These are phyloP conservation scores for Cicer pinnatifidum DNA, from an alignment of 306 rosid genomes.

Conservation along the genomic window DNA sequence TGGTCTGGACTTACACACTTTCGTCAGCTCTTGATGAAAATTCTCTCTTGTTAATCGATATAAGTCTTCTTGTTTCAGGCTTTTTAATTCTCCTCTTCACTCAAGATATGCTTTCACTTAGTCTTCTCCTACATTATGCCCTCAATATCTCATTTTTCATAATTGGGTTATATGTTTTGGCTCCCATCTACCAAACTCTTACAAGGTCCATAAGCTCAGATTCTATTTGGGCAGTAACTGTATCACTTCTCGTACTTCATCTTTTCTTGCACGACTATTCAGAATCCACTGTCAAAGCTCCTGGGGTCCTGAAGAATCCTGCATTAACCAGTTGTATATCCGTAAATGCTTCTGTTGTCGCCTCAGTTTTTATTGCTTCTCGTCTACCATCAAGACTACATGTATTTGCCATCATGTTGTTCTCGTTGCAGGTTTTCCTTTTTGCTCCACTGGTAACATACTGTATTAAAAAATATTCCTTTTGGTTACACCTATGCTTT, in stretches of 20 bases:
- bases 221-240: conserved; percentile 81
- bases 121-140: conserved; percentile 66
- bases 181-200: conserved; percentile 90
- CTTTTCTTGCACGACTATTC: conserved; percentile 89
- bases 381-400: conserved; percentile 87
- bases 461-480: conserved; percentile 77
- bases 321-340: conserved; percentile 82
- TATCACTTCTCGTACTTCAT: conserved; percentile 75
- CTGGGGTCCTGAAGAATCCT: conserved; percentile 66
- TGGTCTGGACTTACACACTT: conserved; percentile 88
- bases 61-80: conserved; percentile 77
- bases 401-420: conserved; percentile 80
- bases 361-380: conserved; percentile 86
- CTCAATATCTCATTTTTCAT: conserved; percentile 78
- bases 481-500: conserved; percentile 69
- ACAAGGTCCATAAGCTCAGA: conserved; percentile 92
- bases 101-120: conserved; percentile 77
- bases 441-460: conserved; percentile 84
- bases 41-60: conserved; percentile 68
- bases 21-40: conserved; percentile 73
- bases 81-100: conserved; percentile 73
- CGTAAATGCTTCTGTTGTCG: conserved; percentile 84
- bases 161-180: conserved; percentile 73
- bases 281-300: conserved; percentile 74
- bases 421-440: conserved; percentile 87